Base-by-base conservation (phyloP, 495 filamentous ascomycete species). In the Penicillium ochrochloron region DNA sequence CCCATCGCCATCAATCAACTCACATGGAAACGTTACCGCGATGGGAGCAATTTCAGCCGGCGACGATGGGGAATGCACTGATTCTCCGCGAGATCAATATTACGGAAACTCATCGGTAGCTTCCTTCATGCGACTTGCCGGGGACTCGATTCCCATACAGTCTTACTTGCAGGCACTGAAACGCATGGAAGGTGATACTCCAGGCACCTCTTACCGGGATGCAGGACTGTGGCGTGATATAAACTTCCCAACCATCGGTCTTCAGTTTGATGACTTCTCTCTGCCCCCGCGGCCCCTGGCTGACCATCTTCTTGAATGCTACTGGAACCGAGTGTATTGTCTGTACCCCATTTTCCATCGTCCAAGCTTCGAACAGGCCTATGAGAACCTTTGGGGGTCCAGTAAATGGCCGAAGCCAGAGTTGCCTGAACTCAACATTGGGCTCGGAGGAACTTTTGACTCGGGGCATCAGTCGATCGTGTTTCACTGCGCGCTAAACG, bases 261-360 rank as follows among this genome's bases (percentile, higher is more conserved):
- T 70, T 25, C 74, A 69, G 59, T 71, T 66, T 53, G 71, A 75
- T 53, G 68, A 72, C 52, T 77, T 70, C 55, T 73, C 70, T 3
- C 63, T 83, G 6, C 82, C 82, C 0, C 76, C 81, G 10, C 77
- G 82, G 7, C 54, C 62, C 17, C 52, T 83, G 25, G 82, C 82
- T 31, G 82, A 84, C 62, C 77, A 80, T 25, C 71, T 84, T 0
- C 53, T 84, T 11, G 62, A 71, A 3, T 74, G 73, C 15, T 84
- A 75, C 58, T 83, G 75, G 71, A 70, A 78, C 17, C 62, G 73
- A 25, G 72, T 82, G 0, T 75, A 78, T 59, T 79, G 74, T 60
- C 64, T 82, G 0, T 81, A 81, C 57, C 81, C 82, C 0, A 78
- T 83, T 59, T 77, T 83, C 46, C 75, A 84, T 63, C 78, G 78